Evolutionary conservation across 306 rosid species (phyloP), one percentile per base, ranked within the genome.

Genomic region (Lathyrus tuberosus): DNA sequence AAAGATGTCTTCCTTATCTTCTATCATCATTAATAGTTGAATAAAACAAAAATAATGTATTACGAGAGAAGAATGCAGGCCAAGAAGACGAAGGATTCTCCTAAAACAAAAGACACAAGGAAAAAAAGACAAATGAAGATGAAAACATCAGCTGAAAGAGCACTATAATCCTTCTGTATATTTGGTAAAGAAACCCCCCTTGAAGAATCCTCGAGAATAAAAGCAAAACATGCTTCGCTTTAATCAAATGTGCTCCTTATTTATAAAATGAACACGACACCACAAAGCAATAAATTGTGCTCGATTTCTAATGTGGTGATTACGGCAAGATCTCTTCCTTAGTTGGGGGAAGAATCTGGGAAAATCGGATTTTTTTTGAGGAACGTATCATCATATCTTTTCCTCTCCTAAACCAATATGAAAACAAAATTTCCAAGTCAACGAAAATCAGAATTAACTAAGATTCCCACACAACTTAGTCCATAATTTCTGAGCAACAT

Each of bases 101-200:
- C 65, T 46, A 17, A 69, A 62, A 62, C 65, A 62, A 76, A 58
- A 24, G 46, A 62, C 5, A 53, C 22, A 16, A 10, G 44, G 65
- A 2, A 17, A 42, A 52, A 18, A 47, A 14, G 37, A 59, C 26
- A 59, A 33, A 61, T 20, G 26, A 10, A 57, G 44, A 57, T 59
- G 48, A 71, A 72, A 61, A 72, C 8, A 72, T 30, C 44, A 24
- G 49, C 41, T 61, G 51, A 47, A 60, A 61, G 35, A 47, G n/a
- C 46, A n/a, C 13, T 6, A 41, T 16, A 41, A 70, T 41, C 37
- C 40, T 35, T 49, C 62, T 30, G 31, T 51, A 31, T 54, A 54
- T 43, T 22, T 53, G 81, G 66, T 48, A 43, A 26, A 62, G 38
- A 70, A 70, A 22, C 8, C 18, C 33, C 30, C 14, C 9, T 14